Evolutionary conservation across 306 rosid species (phyloP), one percentile per base, ranked within the genome.

Genomic region (Vigna unguiculata): DNA sequence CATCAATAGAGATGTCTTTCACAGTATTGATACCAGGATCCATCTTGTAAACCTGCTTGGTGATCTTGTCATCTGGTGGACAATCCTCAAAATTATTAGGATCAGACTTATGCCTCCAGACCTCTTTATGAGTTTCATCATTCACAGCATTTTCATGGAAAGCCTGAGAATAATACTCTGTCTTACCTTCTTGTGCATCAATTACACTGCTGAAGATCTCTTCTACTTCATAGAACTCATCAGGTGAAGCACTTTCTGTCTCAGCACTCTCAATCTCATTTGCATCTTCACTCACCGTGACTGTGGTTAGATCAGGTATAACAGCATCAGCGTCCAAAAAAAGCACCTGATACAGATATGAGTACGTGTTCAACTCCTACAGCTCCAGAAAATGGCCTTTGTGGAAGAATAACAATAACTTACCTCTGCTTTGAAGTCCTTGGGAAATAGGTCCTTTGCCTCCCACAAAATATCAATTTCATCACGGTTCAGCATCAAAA

Each of bases 371-470:
- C 87, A 91, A 88, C 84, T 88, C 78, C 87, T 72, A 81, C 63
- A 64, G 75, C 83, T 70, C 81, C 82, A 81, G 58, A 76, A 79
- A 87, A 85, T 45, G 59, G 63, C 64, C 78, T 67, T 64, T 59
- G 57, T 79, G 78, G 57, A 80, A 81, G 76, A 82, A 62, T 30
- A 80, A 70, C 74, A 78, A 75, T 72, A 66, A 68, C 85, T 82
- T 89, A 96, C 99, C 98, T 96, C 99, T 81, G 91, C 96, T 87
- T 82, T 86, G 66, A 96, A 96, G 82, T 96, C 98, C 88, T 77
- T 91, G 54, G 97, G 81, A 78, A 92, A 90, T 55, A 89, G 91
- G 57, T 91, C 99, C 85, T 85, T 92, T 68, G 92, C 91, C 78
- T 96, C 93, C 99, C 99, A 96, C 74, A 88, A 38, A 62, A 91